These are phyloP conservation scores for Phoma sp. DNA, from an alignment of 2,329 filamentous ascomycete species.

Conservation along the genomic window DNA sequence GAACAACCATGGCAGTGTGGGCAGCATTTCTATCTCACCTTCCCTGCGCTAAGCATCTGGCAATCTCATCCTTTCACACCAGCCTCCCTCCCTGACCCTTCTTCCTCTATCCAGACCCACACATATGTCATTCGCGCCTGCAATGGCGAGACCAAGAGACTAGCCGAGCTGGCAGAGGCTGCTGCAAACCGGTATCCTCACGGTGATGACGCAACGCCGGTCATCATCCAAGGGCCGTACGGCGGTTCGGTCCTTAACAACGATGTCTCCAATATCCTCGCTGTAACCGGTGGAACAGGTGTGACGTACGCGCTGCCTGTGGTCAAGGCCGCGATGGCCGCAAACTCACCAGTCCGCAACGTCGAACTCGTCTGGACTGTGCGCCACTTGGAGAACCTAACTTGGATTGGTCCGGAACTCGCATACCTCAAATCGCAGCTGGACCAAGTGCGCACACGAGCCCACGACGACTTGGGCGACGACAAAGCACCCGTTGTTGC, in stretches of 20 bases:
- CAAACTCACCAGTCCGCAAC: slow-evolving; percentile 9
- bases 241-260: slow-evolving; percentile 23
- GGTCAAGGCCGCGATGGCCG: slow-evolving; percentile 20
- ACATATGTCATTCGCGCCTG: slow-evolving; percentile 39
- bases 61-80: slow-evolving; percentile 71
- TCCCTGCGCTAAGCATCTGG: slow-evolving; percentile 69
- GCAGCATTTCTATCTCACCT: slow-evolving; percentile 74
- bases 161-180: slow-evolving; percentile 28
- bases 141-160: slow-evolving; percentile 36
- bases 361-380: slow-evolving; percentile 35
- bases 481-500: background rate
- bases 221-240: slow-evolving; percentile 38
- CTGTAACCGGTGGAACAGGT: slow-evolving; percentile 39
- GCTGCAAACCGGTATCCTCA: slow-evolving; percentile 10
- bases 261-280: slow-evolving; percentile 30
- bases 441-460: background rate
- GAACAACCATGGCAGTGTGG: slow-evolving; percentile 68
- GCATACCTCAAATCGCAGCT: slow-evolving; percentile 22
- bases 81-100: slow-evolving; percentile 9
- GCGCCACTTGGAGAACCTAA: slow-evolving; percentile 29
- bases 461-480: background rate
- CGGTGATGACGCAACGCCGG: slow-evolving; percentile 10
- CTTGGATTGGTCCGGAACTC: slow-evolving; percentile 30
- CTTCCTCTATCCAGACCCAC: slow-evolving; percentile 20
- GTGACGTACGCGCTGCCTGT: slow-evolving; percentile 38